Evolutionary conservation across 139 green algal genomes (phyloP).

Genomic region (Chlorella vulgaris): DNA sequence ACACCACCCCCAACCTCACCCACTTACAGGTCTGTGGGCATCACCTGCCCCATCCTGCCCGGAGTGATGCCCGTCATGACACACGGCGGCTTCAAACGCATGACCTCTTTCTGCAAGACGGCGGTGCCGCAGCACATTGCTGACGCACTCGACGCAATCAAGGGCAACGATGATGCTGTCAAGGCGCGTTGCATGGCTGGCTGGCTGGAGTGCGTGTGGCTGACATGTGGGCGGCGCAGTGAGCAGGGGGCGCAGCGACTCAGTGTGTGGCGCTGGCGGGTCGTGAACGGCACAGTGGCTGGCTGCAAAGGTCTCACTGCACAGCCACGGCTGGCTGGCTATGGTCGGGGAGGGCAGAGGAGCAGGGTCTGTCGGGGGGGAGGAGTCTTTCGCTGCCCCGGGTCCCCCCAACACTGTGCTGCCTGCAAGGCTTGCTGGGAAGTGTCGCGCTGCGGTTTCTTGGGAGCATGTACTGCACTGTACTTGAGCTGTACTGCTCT

Average conservation of each 20-base stretch:
- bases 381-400: too few species aligned
- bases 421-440: too few species aligned
- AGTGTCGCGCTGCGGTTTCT: neutral
- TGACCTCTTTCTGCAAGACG: constrained; percentile 98
- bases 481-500: too few species aligned
- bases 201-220: neutral
- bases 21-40: constrained; percentile 77
- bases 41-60: constrained; percentile 91
- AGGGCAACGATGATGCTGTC: constrained; percentile 94
- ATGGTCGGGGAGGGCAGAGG: neutral
- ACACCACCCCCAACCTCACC: neutral
- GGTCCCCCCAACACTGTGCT: too few species aligned
- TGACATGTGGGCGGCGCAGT: too few species aligned
- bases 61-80: constrained; percentile 98
- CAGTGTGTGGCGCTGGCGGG: too few species aligned
- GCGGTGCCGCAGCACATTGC: constrained; percentile 80
- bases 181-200: constrained; percentile 67
- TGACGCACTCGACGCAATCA: constrained; percentile 86
- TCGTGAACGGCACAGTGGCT: too few species aligned
- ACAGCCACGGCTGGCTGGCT: too few species aligned
- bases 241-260: too few species aligned
- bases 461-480: too few species aligned
- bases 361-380: neutral
- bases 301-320: too few species aligned
- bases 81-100: constrained; percentile 97